Conservation (phyloP, 2,329 filamentous ascomycete genomes). For the Biscogniauxia mediterranea region DNA sequence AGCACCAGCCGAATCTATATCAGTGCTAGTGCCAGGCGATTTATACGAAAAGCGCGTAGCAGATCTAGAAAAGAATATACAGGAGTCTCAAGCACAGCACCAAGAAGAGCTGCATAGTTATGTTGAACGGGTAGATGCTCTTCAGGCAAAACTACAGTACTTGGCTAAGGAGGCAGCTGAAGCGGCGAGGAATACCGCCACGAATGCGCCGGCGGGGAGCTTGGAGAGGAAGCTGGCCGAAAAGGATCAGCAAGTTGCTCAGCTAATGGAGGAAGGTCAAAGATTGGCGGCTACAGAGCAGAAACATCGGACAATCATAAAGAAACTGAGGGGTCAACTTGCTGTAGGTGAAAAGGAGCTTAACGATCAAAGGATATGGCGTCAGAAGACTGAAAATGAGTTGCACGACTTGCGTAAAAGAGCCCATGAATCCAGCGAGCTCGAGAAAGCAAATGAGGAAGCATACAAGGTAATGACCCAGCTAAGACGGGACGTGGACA, state of each 20-base stretch:
- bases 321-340: slow-evolving; percentile 70
- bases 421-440: slow-evolving; percentile 49
- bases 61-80: slow-evolving; percentile 36
- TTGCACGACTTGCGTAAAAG: slow-evolving; percentile 45
- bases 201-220: slow-evolving; percentile 62
- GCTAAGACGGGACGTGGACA: slow-evolving; percentile 46
- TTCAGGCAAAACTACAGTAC: slow-evolving; percentile 89
- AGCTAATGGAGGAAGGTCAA: slow-evolving; percentile 89
- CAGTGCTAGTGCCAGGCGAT: slow-evolving; percentile 21
- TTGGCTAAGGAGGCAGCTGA: slow-evolving; percentile 78
- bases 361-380: slow-evolving; percentile 56
- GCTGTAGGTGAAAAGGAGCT: slow-evolving; percentile 64
- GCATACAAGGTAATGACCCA: slow-evolving; percentile 28
- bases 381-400: slow-evolving; percentile 58
- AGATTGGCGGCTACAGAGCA: slow-evolving; percentile 84
- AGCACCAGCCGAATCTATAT: slow-evolving; percentile 2
- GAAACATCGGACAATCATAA: slow-evolving; percentile 78
- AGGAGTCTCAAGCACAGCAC: slow-evolving; percentile 51
- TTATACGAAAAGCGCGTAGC: slow-evolving; percentile 41
- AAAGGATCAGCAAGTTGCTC: slow-evolving; percentile 85
- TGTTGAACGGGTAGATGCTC: slow-evolving; percentile 84
- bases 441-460: slow-evolving; percentile 55
- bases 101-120: slow-evolving; percentile 83
- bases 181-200: slow-evolving; percentile 66
- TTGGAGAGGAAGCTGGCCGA: slow-evolving; percentile 78